phyloP scores from a whole-genome alignment of 495 filamentous ascomycete genomes.

The Hypoxylon crocopeplum region DNA sequence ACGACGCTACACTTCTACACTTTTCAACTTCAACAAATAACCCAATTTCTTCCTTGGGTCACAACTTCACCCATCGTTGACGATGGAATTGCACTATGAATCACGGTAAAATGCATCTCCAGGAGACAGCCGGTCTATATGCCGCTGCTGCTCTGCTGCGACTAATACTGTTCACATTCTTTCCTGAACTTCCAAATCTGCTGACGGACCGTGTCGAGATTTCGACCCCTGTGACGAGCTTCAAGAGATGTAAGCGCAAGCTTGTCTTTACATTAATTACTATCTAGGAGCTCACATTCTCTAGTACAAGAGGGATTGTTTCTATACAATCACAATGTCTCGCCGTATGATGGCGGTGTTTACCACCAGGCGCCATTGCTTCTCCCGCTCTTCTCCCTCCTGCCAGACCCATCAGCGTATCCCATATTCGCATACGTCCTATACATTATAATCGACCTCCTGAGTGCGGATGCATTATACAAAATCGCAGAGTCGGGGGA shows the following conservation, averaged over 20 bases:
- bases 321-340: constrained; percentile 94
- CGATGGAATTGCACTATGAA: constrained; percentile 66
- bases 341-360: constrained; percentile 96
- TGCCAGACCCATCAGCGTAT: constrained; percentile 69
- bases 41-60: neutral
- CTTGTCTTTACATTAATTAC: neutral
- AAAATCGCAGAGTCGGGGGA: constrained; percentile 85
- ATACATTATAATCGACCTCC: constrained; percentile 81
- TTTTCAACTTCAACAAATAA: no score
- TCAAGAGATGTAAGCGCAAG: constrained; percentile 82
- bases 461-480: constrained; percentile 83
- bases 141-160: constrained; percentile 77
- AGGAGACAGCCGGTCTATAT: constrained; percentile 77
- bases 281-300: neutral
- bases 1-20: neutral
- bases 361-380: constrained; percentile 97
- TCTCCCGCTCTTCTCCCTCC: constrained; percentile 85
- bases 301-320: constrained; percentile 95
- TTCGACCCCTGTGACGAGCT: constrained; percentile 95
- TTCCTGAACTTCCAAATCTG: constrained; percentile 84
- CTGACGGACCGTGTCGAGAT: constrained; percentile 93
- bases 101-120: constrained; percentile 53
- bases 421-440: constrained; percentile 79
- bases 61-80: constrained; percentile 48
- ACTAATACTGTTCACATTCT: constrained; percentile 77